Percentiles rank a stretch among this genome's conserved stretches.
phyloP scores from a whole-genome alignment of 495 filamentous ascomycete genomes.

The Peziza echinospora region DNA sequence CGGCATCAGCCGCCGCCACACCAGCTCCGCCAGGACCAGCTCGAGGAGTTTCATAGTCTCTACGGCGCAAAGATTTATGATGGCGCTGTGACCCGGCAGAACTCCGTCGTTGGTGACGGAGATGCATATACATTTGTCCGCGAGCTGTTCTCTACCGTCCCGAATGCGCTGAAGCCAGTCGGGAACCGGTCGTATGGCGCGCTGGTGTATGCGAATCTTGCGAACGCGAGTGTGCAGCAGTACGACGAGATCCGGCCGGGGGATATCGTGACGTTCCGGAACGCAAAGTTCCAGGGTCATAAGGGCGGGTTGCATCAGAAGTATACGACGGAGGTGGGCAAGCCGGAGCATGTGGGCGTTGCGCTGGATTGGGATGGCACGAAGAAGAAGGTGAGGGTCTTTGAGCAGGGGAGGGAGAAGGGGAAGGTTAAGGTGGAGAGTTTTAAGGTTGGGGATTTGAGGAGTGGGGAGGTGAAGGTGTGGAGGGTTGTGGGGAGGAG shows the following conservation, averaged over 20 bases:
- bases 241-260: conserved; percentile 88
- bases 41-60: conserved; percentile 59
- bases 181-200: conserved; percentile 78
- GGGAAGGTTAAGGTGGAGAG: conserved; percentile 88
- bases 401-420: conserved; percentile 87
- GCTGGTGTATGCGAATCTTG: conserved; percentile 78
- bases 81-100: conserved; percentile 44
- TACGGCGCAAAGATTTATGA: conserved; percentile 57
- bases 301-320: conserved; percentile 88
- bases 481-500: conserved; percentile 84
- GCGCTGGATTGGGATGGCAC: conserved; percentile 98
- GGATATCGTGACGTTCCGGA: conserved; percentile 82
- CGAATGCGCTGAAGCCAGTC: conserved; percentile 55
- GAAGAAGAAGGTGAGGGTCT: conserved; percentile 89
- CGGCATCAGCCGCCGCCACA: conserved; percentile 68
- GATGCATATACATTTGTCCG: conserved; percentile 51
- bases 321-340: conserved; percentile 73
- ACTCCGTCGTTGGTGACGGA: conserved; percentile 64
- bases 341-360: conserved; percentile 82
- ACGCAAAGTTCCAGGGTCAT: conserved; percentile 88
- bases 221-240: conserved; percentile 72
- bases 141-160: conserved; percentile 53
- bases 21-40: conserved; percentile 74
- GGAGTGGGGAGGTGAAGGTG: conserved; percentile 88
- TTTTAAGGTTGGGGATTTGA: conserved; percentile 76